Evolutionary conservation across 1,139 yeast genomes (phyloP), one percentile per base, ranked within the genome.

Genomic region (Suhomyces bokatorum): DNA sequence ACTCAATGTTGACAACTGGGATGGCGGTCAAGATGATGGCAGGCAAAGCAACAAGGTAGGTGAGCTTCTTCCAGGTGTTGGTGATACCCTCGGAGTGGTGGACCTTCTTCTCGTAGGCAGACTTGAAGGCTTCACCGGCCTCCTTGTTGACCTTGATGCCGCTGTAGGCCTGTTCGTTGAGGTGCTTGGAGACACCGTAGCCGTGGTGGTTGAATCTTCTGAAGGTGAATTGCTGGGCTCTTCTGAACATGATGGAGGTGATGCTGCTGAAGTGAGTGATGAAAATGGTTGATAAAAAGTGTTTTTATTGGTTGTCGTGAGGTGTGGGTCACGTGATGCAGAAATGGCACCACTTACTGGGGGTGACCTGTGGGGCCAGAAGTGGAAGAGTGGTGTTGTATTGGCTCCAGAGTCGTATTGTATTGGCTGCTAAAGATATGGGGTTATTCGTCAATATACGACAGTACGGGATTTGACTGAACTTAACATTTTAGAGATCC

Each of bases 31-130:
- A 77, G 44, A 80, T 67, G 55, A 90, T 81, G 47, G 87, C 88
- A 59, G 98, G 99, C 46, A 85, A 69, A 44, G 96, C 96, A 51
- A 89, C 81, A 49, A 80, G 77, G 65, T 80, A 74, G 43, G 96
- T 81, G 69, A 91, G 79, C 70, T 85, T 90, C 70, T 80, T 83
- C 99, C 99, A 93, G 59, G 85, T 74, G 44, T 73, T 70, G 55
- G 95, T 78, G 54, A 96, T 84, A 53, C 80, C 77, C 54, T 69
- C 77, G 47, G 96, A 90, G 72, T 93, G 98, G 63, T 84, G 83
- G 58, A 75, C 77, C 62, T 88, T 80, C 58, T 85, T 89, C 58
- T 80, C 69, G 57, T 64, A 61, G 30, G 61, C 59, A 56, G 67
- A 68, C 54, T 62, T 64, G 64, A 70, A 75, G 29, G 69, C 73